These are phyloP conservation scores for Coemansia pectinata DNA, from an alignment of 192 early-diverging fungal species.

Conservation along the genomic window DNA sequence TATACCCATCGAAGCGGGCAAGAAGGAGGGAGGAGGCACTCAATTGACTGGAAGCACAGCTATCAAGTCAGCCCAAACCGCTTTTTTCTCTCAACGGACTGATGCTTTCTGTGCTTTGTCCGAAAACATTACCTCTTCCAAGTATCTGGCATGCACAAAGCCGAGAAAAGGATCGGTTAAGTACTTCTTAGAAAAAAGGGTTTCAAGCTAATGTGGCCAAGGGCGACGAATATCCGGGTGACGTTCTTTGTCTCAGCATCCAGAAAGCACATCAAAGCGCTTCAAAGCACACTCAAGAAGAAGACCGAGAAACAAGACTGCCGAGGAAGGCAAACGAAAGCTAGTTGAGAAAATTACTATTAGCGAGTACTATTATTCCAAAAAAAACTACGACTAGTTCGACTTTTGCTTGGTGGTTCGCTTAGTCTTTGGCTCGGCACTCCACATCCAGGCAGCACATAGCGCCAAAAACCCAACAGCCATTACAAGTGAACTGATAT, in stretches of 20 bases:
- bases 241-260: background rate
- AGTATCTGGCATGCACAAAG: background rate
- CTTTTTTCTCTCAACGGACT: background rate
- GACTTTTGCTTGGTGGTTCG: conserved; percentile 22
- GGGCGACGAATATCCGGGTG: background rate
- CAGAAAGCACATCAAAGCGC: background rate
- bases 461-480: conserved; percentile 85
- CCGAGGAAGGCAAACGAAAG: background rate
- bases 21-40: background rate
- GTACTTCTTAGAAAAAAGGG: no score
- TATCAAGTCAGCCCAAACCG: background rate
- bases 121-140: background rate
- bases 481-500: conserved; percentile 81
- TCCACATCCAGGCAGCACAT: conserved; percentile 75
- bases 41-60: background rate
- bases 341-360: background rate
- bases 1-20: background rate
- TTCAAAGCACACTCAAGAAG: background rate
- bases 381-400: background rate
- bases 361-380: background rate
- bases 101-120: background rate
- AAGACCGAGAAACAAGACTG: background rate
- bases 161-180: background rate
- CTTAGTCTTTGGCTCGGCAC: conserved; percentile 27
- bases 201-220: background rate